Evolutionary conservation across 306 rosid genomes (phyloP).

Genomic region (Albizia julibrissin): DNA sequence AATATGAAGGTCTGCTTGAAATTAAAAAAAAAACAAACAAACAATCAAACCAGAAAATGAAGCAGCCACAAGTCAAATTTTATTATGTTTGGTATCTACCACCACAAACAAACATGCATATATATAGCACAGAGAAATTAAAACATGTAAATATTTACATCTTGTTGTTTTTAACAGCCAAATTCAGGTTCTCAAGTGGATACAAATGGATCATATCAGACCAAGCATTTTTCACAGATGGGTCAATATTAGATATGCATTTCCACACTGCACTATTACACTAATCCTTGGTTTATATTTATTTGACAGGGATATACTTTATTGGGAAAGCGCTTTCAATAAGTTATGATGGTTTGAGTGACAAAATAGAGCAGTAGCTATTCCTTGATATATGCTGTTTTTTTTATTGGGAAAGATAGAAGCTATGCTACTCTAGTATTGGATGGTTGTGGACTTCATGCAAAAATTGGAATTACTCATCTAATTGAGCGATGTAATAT

Average conservation of each 20-base stretch:
- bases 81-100: not conserved
- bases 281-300: conserved; percentile 2
- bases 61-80: not conserved
- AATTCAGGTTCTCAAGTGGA: conserved; percentile 44
- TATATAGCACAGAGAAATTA: not conserved
- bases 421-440: not conserved
- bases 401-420: not conserved
- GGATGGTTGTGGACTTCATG: not conserved
- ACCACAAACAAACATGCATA: not conserved
- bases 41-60: not conserved
- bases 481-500: too few species aligned
- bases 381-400: not conserved
- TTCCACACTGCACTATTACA: conserved; percentile 77
- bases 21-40: not conserved
- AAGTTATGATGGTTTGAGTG: not conserved
- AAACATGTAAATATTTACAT: not conserved
- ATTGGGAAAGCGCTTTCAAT: not conserved
- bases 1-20: not conserved
- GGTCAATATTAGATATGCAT: conserved; percentile 57
- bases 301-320: not conserved
- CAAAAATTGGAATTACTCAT: not conserved
- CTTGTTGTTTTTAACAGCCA: conserved; percentile 24
- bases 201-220: conserved; percentile 64
- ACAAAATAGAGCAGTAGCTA: not conserved
- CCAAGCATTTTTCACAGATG: conserved; percentile 58